Evolutionary conservation across 2,329 filamentous ascomycete genomes (phyloP).

Genomic region (Pseudopithomyces chartarum): DNA sequence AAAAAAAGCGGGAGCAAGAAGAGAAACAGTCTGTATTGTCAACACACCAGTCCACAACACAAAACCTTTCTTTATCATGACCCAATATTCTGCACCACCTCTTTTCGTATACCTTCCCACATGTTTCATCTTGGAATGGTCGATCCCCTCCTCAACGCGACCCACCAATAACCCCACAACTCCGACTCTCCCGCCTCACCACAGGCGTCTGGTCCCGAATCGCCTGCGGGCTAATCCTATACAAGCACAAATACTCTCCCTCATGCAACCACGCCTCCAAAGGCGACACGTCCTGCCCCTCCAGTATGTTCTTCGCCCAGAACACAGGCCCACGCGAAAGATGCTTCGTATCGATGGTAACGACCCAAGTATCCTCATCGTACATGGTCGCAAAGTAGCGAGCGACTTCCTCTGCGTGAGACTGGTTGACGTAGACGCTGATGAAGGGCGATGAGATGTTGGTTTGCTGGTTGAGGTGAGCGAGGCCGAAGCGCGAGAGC

Average conservation of each 20-base stretch:
- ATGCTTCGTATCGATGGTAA: constrained; percentile 37
- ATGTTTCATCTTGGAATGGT: background rate
- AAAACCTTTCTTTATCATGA: background rate
- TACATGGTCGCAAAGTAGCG: constrained; percentile 22
- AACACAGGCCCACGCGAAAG: constrained; percentile 39
- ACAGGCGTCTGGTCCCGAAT: constrained; percentile 35
- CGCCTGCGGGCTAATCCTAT: constrained; percentile 39
- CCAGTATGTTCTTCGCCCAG: constrained; percentile 35
- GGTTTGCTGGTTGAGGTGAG: constrained; percentile 38
- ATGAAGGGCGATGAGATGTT: constrained; percentile 43
- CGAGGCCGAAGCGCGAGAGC: constrained; percentile 33
- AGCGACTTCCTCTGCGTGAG: constrained; percentile 36
- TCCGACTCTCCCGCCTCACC: constrained; percentile 20
- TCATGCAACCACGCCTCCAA: constrained; percentile 32
- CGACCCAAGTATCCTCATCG: constrained; percentile 29
- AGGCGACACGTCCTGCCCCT: constrained; percentile 2
- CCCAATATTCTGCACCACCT: background rate
- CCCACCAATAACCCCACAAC: constrained; percentile 24
- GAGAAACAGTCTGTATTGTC: background rate
- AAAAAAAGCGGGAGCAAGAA: background rate
- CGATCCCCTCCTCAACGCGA: constrained; percentile 17
- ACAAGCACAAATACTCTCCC: constrained; percentile 43
- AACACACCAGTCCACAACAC: background rate
- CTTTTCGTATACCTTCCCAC: background rate
- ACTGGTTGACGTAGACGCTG: constrained; percentile 33